Conservation (phyloP, 1,139 yeast genomes). For the Sugiyamaella pinicola region DNA sequence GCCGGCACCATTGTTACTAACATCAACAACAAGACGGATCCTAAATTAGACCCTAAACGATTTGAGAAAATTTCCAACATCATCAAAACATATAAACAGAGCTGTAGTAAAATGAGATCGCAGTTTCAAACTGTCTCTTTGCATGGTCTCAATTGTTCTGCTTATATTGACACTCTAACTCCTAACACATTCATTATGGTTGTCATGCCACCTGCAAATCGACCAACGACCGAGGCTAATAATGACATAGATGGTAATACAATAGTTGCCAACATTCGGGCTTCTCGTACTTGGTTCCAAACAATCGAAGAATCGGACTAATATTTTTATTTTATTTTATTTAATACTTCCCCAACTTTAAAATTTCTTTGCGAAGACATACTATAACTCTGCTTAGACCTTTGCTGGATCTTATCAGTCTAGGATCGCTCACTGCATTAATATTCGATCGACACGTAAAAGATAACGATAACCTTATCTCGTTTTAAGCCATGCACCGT, state of each 20-base stretch:
- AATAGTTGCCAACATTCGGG: constrained; percentile 65
- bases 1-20: neutral
- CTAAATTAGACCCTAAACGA: constrained; percentile 73
- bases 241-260: constrained; percentile 61
- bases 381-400: too few relatives aligned
- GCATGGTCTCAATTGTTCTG: constrained; percentile 70
- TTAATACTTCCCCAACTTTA: neutral
- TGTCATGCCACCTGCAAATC: constrained; percentile 46
- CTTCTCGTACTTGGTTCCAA: constrained; percentile 69
- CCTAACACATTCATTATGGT: constrained; percentile 78
- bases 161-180: constrained; percentile 70
- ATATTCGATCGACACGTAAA: neutral
- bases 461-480: constrained; percentile 7
- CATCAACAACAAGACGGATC: constrained; percentile 20
- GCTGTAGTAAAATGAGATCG: constrained; percentile 83
- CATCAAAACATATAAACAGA: constrained; percentile 91
- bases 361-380: too few relatives aligned
- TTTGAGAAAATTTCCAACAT: constrained; percentile 93
- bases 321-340: neutral
- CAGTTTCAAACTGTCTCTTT: constrained; percentile 77
- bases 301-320: constrained; percentile 44
- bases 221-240: constrained; percentile 37
- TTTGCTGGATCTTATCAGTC: too few relatives aligned
- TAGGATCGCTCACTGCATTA: too few relatives aligned
- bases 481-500: neutral